Evolutionary conservation across 192 early-diverging fungal genomes (phyloP).

Genomic region (Spizellomyces punctatus): DNA sequence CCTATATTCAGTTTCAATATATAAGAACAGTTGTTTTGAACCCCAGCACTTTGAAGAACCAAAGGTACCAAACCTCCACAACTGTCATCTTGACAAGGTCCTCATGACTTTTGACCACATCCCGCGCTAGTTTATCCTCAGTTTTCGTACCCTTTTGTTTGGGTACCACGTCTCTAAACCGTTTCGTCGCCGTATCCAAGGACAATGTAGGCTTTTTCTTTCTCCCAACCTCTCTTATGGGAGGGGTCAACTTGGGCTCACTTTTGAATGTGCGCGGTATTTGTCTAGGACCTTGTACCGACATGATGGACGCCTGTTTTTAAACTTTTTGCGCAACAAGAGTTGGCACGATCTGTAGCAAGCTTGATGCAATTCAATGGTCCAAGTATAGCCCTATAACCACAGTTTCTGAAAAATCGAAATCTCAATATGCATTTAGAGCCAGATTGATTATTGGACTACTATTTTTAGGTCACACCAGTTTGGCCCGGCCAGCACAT

Average conservation of each 20-base stretch:
- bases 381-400: too few species aligned
- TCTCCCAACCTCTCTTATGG: background rate
- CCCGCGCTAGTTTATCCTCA: background rate
- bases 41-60: background rate
- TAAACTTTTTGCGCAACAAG: too few species aligned
- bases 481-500: too few species aligned
- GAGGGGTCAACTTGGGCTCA: background rate
- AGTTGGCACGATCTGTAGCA: too few species aligned
- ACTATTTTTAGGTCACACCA: too few species aligned
- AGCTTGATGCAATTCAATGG: too few species aligned
- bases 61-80: too few species aligned
- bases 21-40: background rate
- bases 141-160: background rate
- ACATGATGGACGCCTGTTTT: background rate
- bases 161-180: background rate
- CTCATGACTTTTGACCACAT: background rate
- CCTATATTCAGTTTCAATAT: background rate
- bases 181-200: background rate
- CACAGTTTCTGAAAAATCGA: too few species aligned
- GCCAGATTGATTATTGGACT: too few species aligned
- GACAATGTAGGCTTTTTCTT: background rate
- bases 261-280: background rate
- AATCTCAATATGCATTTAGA: too few species aligned
- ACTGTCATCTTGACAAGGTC: too few species aligned
- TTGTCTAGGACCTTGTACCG: background rate